phyloP scores from a whole-genome alignment of 2,329 filamentous ascomycete genomes.

The Claviceps citrina region DNA sequence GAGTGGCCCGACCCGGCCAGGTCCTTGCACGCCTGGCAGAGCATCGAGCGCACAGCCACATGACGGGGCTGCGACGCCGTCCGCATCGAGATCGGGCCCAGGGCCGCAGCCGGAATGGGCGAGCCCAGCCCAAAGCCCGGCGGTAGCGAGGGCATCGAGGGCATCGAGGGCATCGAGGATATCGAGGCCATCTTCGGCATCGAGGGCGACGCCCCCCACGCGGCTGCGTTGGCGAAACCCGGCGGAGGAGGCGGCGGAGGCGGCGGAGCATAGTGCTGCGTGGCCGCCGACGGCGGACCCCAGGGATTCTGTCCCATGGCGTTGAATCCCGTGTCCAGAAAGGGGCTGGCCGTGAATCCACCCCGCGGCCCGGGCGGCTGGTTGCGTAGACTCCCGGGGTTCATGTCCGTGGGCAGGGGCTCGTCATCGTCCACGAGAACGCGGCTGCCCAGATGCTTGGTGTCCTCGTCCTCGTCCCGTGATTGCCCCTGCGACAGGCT shows the following conservation, averaged over 20 bases:
- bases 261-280: constrained; percentile 15
- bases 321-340: constrained; percentile 26
- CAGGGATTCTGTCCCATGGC: constrained; percentile 23
- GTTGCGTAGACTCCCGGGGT: constrained; percentile 24
- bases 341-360: constrained; percentile 26
- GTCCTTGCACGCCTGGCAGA: constrained; percentile 64
- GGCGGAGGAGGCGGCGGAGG: constrained; percentile 23
- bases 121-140: constrained; percentile 21
- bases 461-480: constrained; percentile 47
- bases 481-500: constrained; percentile 47
- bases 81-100: constrained; percentile 17
- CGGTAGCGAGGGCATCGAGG: constrained; percentile 17
- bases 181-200: too few relatives aligned
- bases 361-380: constrained; percentile 34
- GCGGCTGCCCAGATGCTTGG: constrained; percentile 75
- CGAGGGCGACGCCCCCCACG: constrained; percentile 23
- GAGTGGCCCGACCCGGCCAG: constrained; percentile 24
- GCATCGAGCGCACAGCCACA: constrained; percentile 53
- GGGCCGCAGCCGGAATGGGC: constrained; percentile 15
- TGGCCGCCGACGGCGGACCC: constrained; percentile 20
- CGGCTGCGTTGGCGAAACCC: constrained; percentile 28
- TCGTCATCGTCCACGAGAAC: constrained; percentile 69
- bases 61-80: constrained; percentile 42
- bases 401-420: constrained; percentile 24
- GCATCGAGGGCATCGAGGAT: constrained; percentile 17